A percentile compares a stretch with the other conserved stretches of the same genome.
These are phyloP conservation scores for Xerophyta viscosa DNA, from an alignment of 106 monocot genomes.

Conservation along the genomic window DNA sequence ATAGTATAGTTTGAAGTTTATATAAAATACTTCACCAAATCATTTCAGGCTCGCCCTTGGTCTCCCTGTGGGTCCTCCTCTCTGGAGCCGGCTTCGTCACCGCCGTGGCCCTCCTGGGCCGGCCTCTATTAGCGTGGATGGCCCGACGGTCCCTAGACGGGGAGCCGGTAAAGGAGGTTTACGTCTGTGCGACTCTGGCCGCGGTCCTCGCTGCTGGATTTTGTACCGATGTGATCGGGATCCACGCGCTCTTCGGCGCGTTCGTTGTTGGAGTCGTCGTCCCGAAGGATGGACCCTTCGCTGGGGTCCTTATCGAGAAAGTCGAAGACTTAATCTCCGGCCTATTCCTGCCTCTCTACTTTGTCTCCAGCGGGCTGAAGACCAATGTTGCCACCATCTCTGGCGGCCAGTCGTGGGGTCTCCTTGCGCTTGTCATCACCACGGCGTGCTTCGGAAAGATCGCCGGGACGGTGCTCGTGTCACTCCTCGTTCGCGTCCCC, in stretches of 20 bases:
- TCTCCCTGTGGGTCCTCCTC: slow-evolving; percentile 14
- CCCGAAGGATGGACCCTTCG: slow-evolving; percentile 29
- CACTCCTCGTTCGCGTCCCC: slow-evolving; percentile 27
- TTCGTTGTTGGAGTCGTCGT: slow-evolving; percentile 31
- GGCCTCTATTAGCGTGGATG: slow-evolving; percentile 29
- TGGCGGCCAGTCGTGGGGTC: slow-evolving; percentile 36
- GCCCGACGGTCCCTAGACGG: slow-evolving; percentile 30
- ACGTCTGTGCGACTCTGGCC: slow-evolving; percentile 22
- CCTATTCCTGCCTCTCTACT: slow-evolving; percentile 55
- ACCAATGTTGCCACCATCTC: slow-evolving; percentile 51
- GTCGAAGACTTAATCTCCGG: slow-evolving; percentile 25
- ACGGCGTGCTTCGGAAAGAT: slow-evolving; percentile 70
- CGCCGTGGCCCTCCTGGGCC: slow-evolving; percentile 6
- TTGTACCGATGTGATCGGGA: slow-evolving; percentile 25
- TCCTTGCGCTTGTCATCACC: slow-evolving; percentile 41
- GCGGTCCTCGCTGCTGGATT: slow-evolving; percentile 33
- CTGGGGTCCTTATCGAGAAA: slow-evolving; percentile 27
- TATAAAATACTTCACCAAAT: no score
- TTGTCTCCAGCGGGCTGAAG: slow-evolving; percentile 71
- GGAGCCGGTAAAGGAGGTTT: slow-evolving; percentile 24
- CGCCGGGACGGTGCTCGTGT: slow-evolving; percentile 32
- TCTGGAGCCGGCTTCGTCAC: slow-evolving; percentile 22
- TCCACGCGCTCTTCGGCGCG: slow-evolving; percentile 31
- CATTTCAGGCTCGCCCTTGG: background rate
- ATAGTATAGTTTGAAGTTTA: no score